Percentiles rank a stretch among this genome's conserved stretches.
These are phyloP conservation scores for Tricholoma flavovirens DNA, from an alignment of 768 basidiomycete species.

Conservation along the genomic window DNA sequence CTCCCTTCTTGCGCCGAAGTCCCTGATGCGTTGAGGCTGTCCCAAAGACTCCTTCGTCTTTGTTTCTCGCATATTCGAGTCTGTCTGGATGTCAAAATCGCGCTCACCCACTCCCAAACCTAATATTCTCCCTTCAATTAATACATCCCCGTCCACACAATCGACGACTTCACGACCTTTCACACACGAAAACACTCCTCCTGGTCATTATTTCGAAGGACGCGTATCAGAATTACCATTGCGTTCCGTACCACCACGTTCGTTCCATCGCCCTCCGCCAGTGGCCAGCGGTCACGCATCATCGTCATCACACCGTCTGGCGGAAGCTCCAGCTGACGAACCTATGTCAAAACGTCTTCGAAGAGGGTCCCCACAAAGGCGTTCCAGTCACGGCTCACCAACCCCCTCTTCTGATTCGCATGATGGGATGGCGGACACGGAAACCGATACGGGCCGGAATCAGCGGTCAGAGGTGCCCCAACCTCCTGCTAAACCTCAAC, in stretches of 20 bases:
- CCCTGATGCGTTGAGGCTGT: conserved; percentile 41
- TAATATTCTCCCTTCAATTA: conserved; percentile 32
- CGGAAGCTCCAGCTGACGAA: conserved; percentile 26
- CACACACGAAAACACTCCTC: conserved; percentile 31
- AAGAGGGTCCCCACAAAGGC: conserved; percentile 26
- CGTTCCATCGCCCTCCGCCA: conserved; percentile 19
- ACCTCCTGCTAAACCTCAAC: conserved; percentile 34
- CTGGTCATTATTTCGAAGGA: conserved; percentile 16
- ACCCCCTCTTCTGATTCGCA: conserved; percentile 48
- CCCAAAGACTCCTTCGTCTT: conserved; percentile 33
- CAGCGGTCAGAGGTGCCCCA: conserved; percentile 32
- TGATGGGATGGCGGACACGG: conserved; percentile 54
- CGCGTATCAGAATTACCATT: conserved; percentile 19
- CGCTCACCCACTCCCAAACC: conserved; percentile 39
- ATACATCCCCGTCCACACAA: conserved; percentile 27
- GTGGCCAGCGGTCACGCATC: conserved; percentile 18
- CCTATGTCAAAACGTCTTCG: conserved; percentile 42
- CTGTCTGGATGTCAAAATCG: conserved; percentile 45
- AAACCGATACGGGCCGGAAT: conserved; percentile 42
- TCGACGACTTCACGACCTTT: conserved; percentile 40
- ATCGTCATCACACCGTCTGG: conserved; percentile 17
- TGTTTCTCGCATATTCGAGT: conserved; percentile 24
- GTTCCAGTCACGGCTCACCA: conserved; percentile 25
- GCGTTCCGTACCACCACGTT: conserved; percentile 22
- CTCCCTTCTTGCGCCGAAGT: conserved; percentile 18